A percentile compares a stretch with the other conserved stretches of the same genome.
Conservation (phyloP, 2,329 filamentous ascomycete genomes). For the Colletotrichum tabaci region DNA sequence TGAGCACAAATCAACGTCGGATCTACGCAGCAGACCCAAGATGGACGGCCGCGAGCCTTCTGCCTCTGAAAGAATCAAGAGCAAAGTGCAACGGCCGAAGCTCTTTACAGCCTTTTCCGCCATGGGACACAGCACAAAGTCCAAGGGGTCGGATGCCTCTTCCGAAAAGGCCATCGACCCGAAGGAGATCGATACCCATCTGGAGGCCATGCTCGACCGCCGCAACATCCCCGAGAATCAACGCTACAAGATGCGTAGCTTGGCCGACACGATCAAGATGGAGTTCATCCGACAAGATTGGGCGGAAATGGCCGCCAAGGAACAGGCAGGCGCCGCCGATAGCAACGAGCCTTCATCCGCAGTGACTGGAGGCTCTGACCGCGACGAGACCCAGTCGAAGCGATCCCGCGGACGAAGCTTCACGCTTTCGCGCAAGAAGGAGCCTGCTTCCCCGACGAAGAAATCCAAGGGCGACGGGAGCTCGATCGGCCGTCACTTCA, state of each 20-base stretch:
- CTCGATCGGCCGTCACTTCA: constrained; percentile 71
- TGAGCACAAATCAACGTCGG: constrained; percentile 47
- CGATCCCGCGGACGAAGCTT: constrained; percentile 82
- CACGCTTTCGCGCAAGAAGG: constrained; percentile 77
- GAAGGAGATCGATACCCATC: constrained; percentile 70
- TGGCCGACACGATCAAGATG: constrained; percentile 92
- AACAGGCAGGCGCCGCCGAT: constrained; percentile 61
- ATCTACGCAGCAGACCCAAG: constrained; percentile 35
- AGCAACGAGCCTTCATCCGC: constrained; percentile 52
- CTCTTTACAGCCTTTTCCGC: constrained; percentile 57
- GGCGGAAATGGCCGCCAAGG: constrained; percentile 72
- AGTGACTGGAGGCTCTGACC: constrained; percentile 54
- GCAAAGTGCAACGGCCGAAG: constrained; percentile 59
- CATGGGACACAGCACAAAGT: constrained; percentile 56
- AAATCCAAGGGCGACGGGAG: constrained; percentile 79
- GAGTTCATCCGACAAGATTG: constrained; percentile 95
- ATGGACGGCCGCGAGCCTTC: constrained; percentile 38
- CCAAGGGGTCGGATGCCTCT: constrained; percentile 57
- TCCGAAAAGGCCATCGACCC: constrained; percentile 69
- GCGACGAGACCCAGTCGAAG: constrained; percentile 64
- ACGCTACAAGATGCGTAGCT: constrained; percentile 92
- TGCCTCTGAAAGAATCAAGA: constrained; percentile 47
- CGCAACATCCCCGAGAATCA: constrained; percentile 95
- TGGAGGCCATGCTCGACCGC: constrained; percentile 80
- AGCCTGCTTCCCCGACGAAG: constrained; percentile 75